Evolutionary conservation across 2,329 filamentous ascomycete genomes (phyloP).

Genomic region (Trichoderma sp.): DNA sequence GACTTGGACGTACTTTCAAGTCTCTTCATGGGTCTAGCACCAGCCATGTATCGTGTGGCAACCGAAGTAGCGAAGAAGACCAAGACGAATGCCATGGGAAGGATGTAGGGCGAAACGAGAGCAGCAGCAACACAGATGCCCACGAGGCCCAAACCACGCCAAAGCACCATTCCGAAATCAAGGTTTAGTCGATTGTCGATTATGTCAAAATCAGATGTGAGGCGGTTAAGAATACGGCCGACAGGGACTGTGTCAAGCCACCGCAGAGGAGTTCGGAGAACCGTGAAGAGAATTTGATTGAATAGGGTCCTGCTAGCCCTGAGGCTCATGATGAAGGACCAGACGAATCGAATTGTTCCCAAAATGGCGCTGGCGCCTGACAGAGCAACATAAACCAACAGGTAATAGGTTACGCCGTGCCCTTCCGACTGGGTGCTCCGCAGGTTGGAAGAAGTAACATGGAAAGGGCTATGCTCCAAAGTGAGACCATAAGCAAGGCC

Average conservation of each 20-base stretch:
- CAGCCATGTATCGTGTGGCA: constrained; percentile 63
- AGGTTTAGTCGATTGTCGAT: constrained; percentile 66
- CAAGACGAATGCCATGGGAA: constrained; percentile 59
- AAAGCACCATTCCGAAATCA: constrained; percentile 59
- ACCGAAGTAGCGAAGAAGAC: constrained; percentile 57
- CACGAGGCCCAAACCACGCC: constrained; percentile 59
- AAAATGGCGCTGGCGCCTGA: constrained; percentile 56
- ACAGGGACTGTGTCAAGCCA: constrained; percentile 80
- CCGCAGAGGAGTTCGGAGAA: constrained; percentile 70
- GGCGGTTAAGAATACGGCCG: constrained; percentile 73
- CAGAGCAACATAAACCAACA: constrained; percentile 64
- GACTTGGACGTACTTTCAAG: constrained; percentile 75
- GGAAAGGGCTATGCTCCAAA: constrained; percentile 45
- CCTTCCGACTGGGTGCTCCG: constrained; percentile 28
- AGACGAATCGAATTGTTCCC: constrained; percentile 61
- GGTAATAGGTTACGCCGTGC: constrained; percentile 57
- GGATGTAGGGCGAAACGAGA: constrained; percentile 65
- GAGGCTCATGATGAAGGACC: constrained; percentile 63
- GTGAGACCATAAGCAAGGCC: constrained; percentile 45
- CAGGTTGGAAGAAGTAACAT: constrained; percentile 36
- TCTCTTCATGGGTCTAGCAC: constrained; percentile 71
- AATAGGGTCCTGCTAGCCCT: constrained; percentile 68
- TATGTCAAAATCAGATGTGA: constrained; percentile 73
- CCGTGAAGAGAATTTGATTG: constrained; percentile 60
- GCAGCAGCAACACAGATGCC: constrained; percentile 65